Base-by-base conservation (phyloP, 2,329 filamentous ascomycete genomes). In the Ophiostoma ulmi region DNA sequence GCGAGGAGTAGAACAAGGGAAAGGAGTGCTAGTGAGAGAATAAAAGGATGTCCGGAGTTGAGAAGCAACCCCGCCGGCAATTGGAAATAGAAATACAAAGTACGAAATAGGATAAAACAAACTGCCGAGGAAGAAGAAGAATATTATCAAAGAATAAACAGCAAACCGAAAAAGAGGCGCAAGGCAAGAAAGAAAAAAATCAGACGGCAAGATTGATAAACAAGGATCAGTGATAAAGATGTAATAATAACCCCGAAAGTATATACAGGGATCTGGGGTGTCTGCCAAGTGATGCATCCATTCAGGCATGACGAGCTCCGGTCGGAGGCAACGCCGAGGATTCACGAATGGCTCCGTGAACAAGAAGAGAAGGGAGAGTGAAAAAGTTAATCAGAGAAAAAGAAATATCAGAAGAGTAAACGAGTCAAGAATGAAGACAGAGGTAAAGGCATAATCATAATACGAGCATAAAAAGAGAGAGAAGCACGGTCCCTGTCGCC, bases 161-260 rank as follows among this genome's bases (percentile, higher is more conserved):
- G 17, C 8, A 48, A n/a, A 8, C 44, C 44, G 44, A 48, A 48
- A 44, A 48, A 55, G 11, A 36, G 35, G 26, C 13, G 35, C 26
- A 63, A 31, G 58, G 10, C 5, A 63, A 6, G 58, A 55, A 63
- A 63, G 58, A n/a, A 63, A 35, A 35, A 35, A 61, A 36, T 35
- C 22, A 39, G 36, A 39, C 36, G 63, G 20, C 31, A 66, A 38
- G 63, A 41, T 66, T 38, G 63, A 66, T 38, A 66, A 66, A 66
- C 63, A 66, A 39, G 35, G 63, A 66, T 41, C 63, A 63, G 58
- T 63, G 58, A 63, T 63, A 63, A 35, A 63, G 35, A 63, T 63
- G 58, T 63, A 63, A 63, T 63, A 63, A 65, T 35, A 39, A 26
- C 36, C 22, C 35, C 11, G 20, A 17, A 17, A 35, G 26, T 35